Evolutionary conservation across 2,329 filamentous ascomycete genomes (phyloP).

Genomic region (Cladosporium sp.): DNA sequence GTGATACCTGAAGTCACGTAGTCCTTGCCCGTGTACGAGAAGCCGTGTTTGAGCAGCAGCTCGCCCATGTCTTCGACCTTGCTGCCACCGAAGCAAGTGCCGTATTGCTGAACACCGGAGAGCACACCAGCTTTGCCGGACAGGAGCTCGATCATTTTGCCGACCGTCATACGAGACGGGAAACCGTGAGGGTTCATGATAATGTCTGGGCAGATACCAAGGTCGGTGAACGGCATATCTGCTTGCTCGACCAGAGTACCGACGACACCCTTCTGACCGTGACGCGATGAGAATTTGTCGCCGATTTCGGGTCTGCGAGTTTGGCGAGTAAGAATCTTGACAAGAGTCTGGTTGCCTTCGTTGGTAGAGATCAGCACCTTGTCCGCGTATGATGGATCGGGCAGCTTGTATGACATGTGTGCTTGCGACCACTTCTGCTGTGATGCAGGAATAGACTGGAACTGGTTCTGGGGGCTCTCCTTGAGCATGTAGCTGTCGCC

Average conservation of each 20-base stretch:
- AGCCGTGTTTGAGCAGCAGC: slow-evolving; percentile 80
- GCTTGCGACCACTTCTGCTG: slow-evolving; percentile 28
- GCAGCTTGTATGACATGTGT: slow-evolving; percentile 59
- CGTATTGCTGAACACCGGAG: slow-evolving; percentile 80
- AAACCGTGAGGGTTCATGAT: slow-evolving; percentile 99
- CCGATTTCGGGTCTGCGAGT: slow-evolving; percentile 91
- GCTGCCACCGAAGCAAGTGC: slow-evolving; percentile 78
- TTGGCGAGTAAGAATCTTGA: slow-evolving; percentile 96
- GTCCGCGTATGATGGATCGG: slow-evolving; percentile 71
- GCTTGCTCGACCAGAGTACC: slow-evolving; percentile 95
- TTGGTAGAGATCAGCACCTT: slow-evolving; percentile 92
- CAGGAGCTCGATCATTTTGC: slow-evolving; percentile 92
- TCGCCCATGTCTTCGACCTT: slow-evolving; percentile 86
- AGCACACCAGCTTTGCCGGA: slow-evolving; percentile 91
- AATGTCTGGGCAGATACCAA: slow-evolving; percentile 89
- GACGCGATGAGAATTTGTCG: slow-evolving; percentile 97
- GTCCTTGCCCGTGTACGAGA: slow-evolving; percentile 96
- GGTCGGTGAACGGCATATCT: slow-evolving; percentile 92
- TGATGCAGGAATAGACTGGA: slow-evolving; percentile 37
- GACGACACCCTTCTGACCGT: slow-evolving; percentile 97
- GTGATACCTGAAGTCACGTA: slow-evolving; percentile 94
- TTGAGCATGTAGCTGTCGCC: slow-evolving; percentile 92
- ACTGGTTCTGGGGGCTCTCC: slow-evolving; percentile 74
- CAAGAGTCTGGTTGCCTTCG: slow-evolving; percentile 76
- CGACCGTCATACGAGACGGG: slow-evolving; percentile 98